Conservation (phyloP, 345 rosid species). For the Lepidium africanum region DNA sequence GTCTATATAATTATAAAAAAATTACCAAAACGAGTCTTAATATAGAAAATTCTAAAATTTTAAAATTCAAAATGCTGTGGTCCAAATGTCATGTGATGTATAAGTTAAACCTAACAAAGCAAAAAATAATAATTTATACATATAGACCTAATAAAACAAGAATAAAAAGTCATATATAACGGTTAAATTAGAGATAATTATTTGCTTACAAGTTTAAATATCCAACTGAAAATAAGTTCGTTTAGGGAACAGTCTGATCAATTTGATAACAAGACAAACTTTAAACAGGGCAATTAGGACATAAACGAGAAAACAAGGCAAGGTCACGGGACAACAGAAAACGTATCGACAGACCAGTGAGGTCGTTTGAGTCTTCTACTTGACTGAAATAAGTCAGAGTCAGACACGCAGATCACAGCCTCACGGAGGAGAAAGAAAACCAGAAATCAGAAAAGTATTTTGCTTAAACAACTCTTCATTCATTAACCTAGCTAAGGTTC, state of each 20-base stretch:
- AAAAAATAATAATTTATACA: background rate
- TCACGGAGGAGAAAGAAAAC: too few relatives aligned
- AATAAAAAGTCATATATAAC: background rate
- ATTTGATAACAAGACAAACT: background rate
- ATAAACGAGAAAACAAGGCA: background rate
- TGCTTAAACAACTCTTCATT: too few relatives aligned
- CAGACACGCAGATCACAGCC: too few relatives aligned
- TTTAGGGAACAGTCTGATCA: background rate
- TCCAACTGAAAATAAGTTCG: background rate
- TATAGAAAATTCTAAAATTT: background rate
- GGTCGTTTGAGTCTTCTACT: background rate
- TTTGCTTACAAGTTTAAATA: background rate
- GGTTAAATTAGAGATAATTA: background rate
- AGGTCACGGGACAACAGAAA: background rate
- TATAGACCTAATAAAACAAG: constrained; percentile 5
- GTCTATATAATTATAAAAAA: background rate
- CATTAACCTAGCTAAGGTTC: too few relatives aligned
- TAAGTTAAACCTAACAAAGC: constrained; percentile 1
- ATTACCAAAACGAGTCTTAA: too few relatives aligned
- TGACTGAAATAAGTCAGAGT: background rate
- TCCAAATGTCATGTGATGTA: background rate
- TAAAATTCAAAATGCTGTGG: background rate
- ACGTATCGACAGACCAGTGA: background rate
- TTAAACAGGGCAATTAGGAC: background rate
- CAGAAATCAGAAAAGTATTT: background rate